Evolutionary conservation across 192 early-diverging fungal species (phyloP).

Genomic region (Dissophora ornata): DNA sequence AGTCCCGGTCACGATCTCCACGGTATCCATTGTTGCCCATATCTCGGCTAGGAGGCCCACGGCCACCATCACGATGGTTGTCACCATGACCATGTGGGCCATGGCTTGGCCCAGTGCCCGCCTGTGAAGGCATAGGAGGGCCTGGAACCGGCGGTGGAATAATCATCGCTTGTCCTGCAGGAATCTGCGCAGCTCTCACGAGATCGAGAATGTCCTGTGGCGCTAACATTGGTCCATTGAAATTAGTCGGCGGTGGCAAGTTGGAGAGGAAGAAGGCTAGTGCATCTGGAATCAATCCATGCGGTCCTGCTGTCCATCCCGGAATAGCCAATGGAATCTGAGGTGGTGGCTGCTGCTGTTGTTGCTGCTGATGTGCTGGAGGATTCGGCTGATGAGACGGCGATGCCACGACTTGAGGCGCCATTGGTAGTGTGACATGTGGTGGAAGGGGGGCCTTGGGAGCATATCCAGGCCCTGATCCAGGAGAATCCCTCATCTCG

Average conservation of each 20-base stretch:
- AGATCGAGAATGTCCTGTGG: slow-evolving; percentile 57
- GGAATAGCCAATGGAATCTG: slow-evolving; percentile 18
- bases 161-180: slow-evolving; percentile 40
- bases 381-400: slow-evolving; percentile 5
- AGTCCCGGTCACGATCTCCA: slow-evolving; percentile 27
- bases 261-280: slow-evolving; percentile 59
- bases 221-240: slow-evolving; percentile 58
- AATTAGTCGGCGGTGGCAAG: slow-evolving; percentile 55
- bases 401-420: slow-evolving; percentile 16
- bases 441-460: slow-evolving; percentile 29
- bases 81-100: slow-evolving; percentile 12
- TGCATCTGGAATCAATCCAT: slow-evolving; percentile 57
- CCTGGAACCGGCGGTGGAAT: slow-evolving; percentile 43
- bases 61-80: slow-evolving; percentile 28
- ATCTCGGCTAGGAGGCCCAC: slow-evolving; percentile 13
- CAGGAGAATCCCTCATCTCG: slow-evolving; percentile 25
- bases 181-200: slow-evolving; percentile 54
- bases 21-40: slow-evolving; percentile 33
- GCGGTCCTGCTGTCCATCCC: slow-evolving; percentile 49
- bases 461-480: slow-evolving; percentile 32
- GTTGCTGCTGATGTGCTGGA: slow-evolving; percentile 14
- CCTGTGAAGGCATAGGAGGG: not conserved
- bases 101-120: not conserved
- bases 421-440: slow-evolving; percentile 22
- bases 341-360: slow-evolving; percentile 1